Conservation (phyloP, 805 yeast species). For the Metschnikowia peoriensis region DNA sequence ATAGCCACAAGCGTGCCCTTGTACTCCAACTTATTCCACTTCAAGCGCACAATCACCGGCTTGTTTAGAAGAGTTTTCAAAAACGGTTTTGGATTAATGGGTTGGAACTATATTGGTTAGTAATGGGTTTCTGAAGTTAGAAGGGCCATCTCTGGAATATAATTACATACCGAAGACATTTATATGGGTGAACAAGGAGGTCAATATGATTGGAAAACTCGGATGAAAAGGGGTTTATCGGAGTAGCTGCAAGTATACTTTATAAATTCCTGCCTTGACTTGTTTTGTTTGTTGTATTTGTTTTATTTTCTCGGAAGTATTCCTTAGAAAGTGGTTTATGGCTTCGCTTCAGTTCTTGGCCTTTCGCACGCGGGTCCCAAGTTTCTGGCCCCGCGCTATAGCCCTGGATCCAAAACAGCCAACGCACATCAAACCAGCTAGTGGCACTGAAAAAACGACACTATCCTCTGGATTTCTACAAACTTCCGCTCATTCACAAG, state of each 20-base stretch:
- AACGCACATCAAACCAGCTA: too few relatives aligned
- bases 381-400: neutral
- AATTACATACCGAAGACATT: slow-evolving; percentile 12
- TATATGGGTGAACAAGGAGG: neutral
- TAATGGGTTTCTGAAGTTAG: neutral
- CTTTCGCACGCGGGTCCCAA: neutral
- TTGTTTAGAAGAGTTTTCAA: slow-evolving; percentile 71
- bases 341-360: neutral
- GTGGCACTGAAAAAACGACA: too few relatives aligned
- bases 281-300: too few relatives aligned
- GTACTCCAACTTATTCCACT: slow-evolving; percentile 90
- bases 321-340: neutral
- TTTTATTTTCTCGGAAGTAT: too few relatives aligned
- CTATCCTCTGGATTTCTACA: too few relatives aligned
- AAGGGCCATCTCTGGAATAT: too few relatives aligned
- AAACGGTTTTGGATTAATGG: slow-evolving; percentile 89
- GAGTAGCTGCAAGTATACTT: too few relatives aligned
- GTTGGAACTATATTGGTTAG: slow-evolving; percentile 40
- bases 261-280: too few relatives aligned
- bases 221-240: too few relatives aligned
- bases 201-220: neutral
- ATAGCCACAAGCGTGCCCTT: slow-evolving; percentile 73
- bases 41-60: slow-evolving; percentile 72
- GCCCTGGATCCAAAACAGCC: too few relatives aligned
- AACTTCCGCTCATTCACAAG: neutral